Percentiles rank a stretch among this genome's conserved stretches.
These are phyloP conservation scores for Penicillium lividum DNA, from an alignment of 495 filamentous ascomycete genomes.

Conservation along the genomic window DNA sequence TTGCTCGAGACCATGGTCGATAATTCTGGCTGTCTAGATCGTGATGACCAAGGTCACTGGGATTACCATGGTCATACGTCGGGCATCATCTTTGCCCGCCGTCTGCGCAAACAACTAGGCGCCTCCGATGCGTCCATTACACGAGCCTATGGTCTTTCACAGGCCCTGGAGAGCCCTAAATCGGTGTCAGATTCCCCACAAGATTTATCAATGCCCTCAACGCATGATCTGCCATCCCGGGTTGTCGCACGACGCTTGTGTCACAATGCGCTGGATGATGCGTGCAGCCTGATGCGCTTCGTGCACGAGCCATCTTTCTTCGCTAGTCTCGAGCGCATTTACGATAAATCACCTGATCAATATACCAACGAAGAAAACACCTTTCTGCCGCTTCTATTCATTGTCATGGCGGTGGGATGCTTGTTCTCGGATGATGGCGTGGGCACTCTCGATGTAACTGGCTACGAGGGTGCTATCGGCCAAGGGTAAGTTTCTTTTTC, in stretches of 20 bases:
- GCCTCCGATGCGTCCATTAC: constrained; percentile 46
- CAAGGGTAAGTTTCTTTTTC: constrained; percentile 63
- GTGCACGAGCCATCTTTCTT: constrained; percentile 90
- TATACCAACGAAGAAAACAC: constrained; percentile 73
- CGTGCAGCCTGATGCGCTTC: constrained; percentile 78
- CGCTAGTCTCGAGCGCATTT: constrained; percentile 73
- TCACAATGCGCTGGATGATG: constrained; percentile 78
- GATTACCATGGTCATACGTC: constrained; percentile 96
- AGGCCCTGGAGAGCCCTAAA: constrained; percentile 72
- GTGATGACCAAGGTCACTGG: constrained; percentile 89
- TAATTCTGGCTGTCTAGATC: constrained; percentile 82
- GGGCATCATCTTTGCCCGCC: constrained; percentile 79
- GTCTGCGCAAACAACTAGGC: constrained; percentile 86
- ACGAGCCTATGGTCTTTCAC: constrained; percentile 37
- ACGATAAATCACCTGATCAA: constrained; percentile 67
- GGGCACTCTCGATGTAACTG: constrained; percentile 50
- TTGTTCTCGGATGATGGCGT: constrained; percentile 65
- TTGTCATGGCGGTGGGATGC: constrained; percentile 81
- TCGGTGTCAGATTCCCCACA: constrained; percentile 63
- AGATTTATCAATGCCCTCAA: constrained; percentile 51
- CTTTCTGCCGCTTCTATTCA: constrained; percentile 82
- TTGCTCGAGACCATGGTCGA: constrained; percentile 94
- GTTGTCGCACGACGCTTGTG: constrained; percentile 68
- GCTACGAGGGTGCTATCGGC: constrained; percentile 72
- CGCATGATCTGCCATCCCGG: constrained; percentile 69